Evolutionary conservation across 768 basidiomycete species (phyloP).

Genomic region (Cystofilobasidium macerans): DNA sequence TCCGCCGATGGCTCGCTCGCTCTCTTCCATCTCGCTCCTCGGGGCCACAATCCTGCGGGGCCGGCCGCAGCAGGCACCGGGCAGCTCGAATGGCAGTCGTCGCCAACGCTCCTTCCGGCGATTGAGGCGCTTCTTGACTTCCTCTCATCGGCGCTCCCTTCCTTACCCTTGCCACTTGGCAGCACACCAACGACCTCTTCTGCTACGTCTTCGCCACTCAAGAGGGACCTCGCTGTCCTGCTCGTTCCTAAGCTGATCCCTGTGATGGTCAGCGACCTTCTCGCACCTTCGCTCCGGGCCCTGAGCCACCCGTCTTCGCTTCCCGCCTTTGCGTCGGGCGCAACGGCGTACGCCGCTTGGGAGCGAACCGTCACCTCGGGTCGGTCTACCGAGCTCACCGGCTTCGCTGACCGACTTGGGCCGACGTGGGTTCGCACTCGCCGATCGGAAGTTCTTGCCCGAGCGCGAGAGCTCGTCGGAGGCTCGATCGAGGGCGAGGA

Average conservation of each 20-base stretch:
- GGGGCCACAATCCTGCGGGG: no score
- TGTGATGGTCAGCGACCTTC: slow-evolving; percentile 7
- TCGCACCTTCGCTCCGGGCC: background rate
- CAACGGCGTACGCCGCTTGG: slow-evolving; percentile 4
- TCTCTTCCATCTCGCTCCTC: slow-evolving; percentile 19
- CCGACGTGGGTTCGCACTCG: slow-evolving; percentile 7
- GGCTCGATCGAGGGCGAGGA: slow-evolving; percentile 3
- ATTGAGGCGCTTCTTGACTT: slow-evolving; percentile 14
- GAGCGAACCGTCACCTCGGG: background rate
- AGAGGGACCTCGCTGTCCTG: no score
- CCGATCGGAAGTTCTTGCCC: slow-evolving; percentile 11
- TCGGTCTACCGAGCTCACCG: background rate
- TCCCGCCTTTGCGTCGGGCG: slow-evolving; percentile 1
- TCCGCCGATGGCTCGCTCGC: slow-evolving; percentile 6
- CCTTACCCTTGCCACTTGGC: background rate
- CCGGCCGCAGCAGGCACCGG: no score
- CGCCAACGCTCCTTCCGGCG: background rate
- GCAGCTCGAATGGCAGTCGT: slow-evolving; percentile 5
- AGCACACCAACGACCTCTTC: background rate
- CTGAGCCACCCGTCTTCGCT: background rate
- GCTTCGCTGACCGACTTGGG: slow-evolving; percentile 2
- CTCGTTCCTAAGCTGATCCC: slow-evolving; percentile 10
- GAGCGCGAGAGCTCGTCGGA: background rate
- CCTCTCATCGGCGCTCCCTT: slow-evolving; percentile 2
- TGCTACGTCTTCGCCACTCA: no score